Conservation (phyloP, 2,329 filamentous ascomycete species). For the Lasiodiplodia sp. region DNA sequence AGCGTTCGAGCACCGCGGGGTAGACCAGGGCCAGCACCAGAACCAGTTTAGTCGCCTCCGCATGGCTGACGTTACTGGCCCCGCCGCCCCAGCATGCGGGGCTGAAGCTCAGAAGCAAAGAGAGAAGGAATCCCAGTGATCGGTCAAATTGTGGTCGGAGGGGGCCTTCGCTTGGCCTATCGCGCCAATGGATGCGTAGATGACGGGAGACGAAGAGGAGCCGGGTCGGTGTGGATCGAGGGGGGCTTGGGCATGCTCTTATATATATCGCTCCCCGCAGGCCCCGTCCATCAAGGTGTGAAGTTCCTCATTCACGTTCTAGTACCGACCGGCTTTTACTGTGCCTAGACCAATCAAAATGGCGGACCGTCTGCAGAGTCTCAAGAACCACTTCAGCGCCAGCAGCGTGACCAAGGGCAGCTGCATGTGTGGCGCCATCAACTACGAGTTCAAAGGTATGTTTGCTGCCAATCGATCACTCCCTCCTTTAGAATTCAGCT, state of each 20-base stretch:
- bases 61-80: neutral
- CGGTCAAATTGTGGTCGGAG: neutral
- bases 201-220: conserved; percentile 12
- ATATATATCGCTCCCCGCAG: neutral
- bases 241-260: neutral
- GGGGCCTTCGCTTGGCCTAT: neutral
- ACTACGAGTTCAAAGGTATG: conserved; percentile 41
- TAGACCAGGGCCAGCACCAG: neutral
- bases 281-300: conserved; percentile 18
- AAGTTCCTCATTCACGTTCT: neutral
- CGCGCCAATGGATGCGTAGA: conserved; percentile 23
- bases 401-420: conserved; percentile 38
- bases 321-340: neutral
- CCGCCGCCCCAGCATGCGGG: neutral
- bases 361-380: conserved; percentile 17
- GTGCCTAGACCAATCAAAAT: conserved; percentile 3
- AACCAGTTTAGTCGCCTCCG: neutral
- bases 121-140: too few relatives aligned
- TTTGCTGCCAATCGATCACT: neutral
- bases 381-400: conserved; percentile 23
- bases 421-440: conserved; percentile 40
- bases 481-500: conserved; percentile 18
- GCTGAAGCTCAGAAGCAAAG: neutral
- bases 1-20: conserved; percentile 12
- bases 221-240: neutral